Percentiles rank a stretch among this genome's conserved stretches.
Evolutionary conservation across 129 eudicot genomes (phyloP).

Genomic region (Pittosporum tobira): DNA sequence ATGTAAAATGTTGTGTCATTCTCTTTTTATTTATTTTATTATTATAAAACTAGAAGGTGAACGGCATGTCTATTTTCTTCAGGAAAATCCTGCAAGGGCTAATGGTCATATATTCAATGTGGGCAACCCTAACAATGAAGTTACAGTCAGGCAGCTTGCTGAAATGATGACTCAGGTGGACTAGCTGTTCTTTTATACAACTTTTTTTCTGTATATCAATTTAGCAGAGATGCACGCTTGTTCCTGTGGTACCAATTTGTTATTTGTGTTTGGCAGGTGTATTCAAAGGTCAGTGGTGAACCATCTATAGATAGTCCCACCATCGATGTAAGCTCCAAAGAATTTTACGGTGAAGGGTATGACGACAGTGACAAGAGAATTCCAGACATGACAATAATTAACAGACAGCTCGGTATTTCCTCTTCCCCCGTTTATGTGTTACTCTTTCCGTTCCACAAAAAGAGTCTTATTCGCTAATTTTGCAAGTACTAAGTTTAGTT

Average conservation of each 20-base stretch:
- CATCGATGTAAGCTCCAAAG: conserved; percentile 80
- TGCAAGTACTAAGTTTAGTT: too few relatives aligned
- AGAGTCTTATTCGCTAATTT: too few relatives aligned
- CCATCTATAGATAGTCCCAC: conserved; percentile 66
- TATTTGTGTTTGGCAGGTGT: conserved; percentile 36
- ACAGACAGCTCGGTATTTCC: conserved; percentile 67
- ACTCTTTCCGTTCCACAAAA: too few relatives aligned
- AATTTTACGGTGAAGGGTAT: conserved; percentile 87
- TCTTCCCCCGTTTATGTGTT: not conserved
- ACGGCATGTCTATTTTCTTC: conserved; percentile 3
- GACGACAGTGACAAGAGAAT: conserved; percentile 97
- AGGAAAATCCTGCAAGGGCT: conserved; percentile 95
- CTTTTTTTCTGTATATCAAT: not conserved
- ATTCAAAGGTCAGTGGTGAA: conserved; percentile 86
- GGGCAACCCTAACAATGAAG: conserved; percentile 97
- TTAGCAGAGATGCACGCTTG: not conserved
- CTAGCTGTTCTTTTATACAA: not conserved
- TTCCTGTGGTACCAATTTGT: not conserved
- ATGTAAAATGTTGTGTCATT: conserved; percentile 13
- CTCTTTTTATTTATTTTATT: not conserved
- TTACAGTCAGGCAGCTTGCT: conserved; percentile 97
- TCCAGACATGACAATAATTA: conserved; percentile 94
- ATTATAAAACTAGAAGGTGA: not conserved
- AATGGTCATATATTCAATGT: conserved; percentile 95
- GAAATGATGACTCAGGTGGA: conserved; percentile 97